Evolutionary conservation across 1,139 yeast species (phyloP), one percentile per base, ranked within the genome.

Genomic region (Hemisphaericaspora lyxosophila): DNA sequence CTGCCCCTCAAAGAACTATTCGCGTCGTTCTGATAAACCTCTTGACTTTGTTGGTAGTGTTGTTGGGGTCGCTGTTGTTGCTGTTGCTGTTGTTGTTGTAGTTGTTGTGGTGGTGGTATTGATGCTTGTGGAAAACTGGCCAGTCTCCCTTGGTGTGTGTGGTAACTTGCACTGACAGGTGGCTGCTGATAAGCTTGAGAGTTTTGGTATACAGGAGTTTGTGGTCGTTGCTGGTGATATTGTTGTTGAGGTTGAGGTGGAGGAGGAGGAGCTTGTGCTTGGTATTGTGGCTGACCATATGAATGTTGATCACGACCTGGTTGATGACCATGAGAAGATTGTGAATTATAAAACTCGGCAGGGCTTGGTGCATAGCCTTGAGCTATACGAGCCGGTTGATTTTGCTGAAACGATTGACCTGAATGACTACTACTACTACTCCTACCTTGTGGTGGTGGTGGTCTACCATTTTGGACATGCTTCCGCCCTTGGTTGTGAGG

Each of bases 371-470:
- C 47, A 13, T 49, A 36, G 44, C 47, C 29, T 42, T 46, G 8
- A 34, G 49, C 48, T 32, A 36, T 41, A 13, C 43, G 40, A 7
- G 24, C 35, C 18, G 33, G 41, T 18, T 37, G 50, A 22, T 48
- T 44, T 16, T 42, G 48, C 20, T 44, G 51, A 50, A 51, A 25
- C 52, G 57, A 44, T 15, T 33, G 39, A 26, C 41, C 34, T 17
- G 33, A 33, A 49, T 40, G 14, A 60, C 47, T 18, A 61, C 53
- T 16, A 55, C 46, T n/a, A 48, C 36, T 18, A 59, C 53, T 17
- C 61, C 49, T 12, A 57, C 36, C 31, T 48, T n/a, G n/a, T 8
- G 7, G 7, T 20, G 31, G 24, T 46, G 43, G 39, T n/a, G 41
- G 42, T 31, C 43, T 38, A 25, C 30, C 44, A 34, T 46, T 56